These are phyloP conservation scores for Cucurbita moschata DNA, from an alignment of 306 rosid genomes.

Conservation along the genomic window DNA sequence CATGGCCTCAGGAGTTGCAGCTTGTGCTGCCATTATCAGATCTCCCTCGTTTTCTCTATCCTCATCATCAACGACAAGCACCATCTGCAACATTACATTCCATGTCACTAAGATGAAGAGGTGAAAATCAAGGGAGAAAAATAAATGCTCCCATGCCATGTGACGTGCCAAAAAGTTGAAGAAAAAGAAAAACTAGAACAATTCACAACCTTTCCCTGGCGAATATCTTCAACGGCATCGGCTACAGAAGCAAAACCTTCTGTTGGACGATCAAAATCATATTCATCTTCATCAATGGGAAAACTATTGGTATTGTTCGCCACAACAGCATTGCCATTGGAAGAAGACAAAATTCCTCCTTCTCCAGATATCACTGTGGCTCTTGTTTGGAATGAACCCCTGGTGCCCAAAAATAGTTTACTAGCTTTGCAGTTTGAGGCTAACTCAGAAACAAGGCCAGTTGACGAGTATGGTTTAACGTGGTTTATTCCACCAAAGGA, in stretches of 20 bases:
- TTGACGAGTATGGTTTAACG: slow-evolving; percentile 8
- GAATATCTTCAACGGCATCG: slow-evolving; percentile 77
- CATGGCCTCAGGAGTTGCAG: slow-evolving; percentile 81
- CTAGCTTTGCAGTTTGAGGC: slow-evolving; percentile 22
- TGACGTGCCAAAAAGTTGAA: neutral
- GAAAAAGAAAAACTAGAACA: neutral
- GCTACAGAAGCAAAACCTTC: slow-evolving; percentile 58
- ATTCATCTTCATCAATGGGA: slow-evolving; percentile 27
- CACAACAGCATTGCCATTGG: slow-evolving; percentile 16
- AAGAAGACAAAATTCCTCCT: slow-evolving; percentile 35
- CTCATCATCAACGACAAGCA: slow-evolving; percentile 73
- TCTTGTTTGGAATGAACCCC: slow-evolving; percentile 20
- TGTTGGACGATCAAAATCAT: slow-evolving; percentile 45
- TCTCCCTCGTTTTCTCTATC: slow-evolving; percentile 88
- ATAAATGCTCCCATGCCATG: neutral
- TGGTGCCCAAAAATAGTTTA: slow-evolving; percentile 20
- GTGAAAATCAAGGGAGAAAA: neutral
- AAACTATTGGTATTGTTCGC: slow-evolving; percentile 17
- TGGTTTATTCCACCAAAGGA: slow-evolving; percentile 17
- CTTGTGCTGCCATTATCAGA: slow-evolving; percentile 69
- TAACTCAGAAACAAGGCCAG: slow-evolving; percentile 12
- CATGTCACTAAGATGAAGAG: neutral
- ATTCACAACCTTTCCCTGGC: slow-evolving; percentile 56
- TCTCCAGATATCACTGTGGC: slow-evolving; percentile 41
- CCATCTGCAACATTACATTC: slow-evolving; percentile 36